These are phyloP conservation scores for Blastocystis sp. DNA, from an alignment of 352 stramenopile genomes.

Conservation along the genomic window DNA sequence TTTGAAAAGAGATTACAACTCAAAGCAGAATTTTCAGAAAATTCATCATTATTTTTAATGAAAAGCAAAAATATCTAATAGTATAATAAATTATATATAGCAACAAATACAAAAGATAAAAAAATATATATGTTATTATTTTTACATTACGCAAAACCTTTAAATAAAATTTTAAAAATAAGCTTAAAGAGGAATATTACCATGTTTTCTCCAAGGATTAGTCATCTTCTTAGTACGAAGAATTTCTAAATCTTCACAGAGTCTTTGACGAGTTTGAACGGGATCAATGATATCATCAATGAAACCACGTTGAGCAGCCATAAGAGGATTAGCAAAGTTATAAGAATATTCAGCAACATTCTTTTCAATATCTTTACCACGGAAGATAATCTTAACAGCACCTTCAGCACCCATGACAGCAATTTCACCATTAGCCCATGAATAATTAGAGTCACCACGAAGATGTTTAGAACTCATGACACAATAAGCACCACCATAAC, in stretches of 20 bases:
- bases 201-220: slow-evolving; percentile 79
- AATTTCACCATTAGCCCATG: slow-evolving; percentile 54
- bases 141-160: too few relatives aligned
- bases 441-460: background rate
- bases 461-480: background rate
- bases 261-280: slow-evolving; percentile 63
- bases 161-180: too few relatives aligned
- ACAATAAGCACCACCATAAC: slow-evolving; percentile 87
- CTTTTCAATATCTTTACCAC: slow-evolving; percentile 75
- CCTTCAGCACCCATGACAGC: slow-evolving; percentile 76
- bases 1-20: too few relatives aligned
- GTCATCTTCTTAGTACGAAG: slow-evolving; percentile 72
- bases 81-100: too few relatives aligned
- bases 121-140: too few relatives aligned
- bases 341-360: slow-evolving; percentile 79
- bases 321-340: slow-evolving; percentile 82
- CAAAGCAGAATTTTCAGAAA: too few relatives aligned
- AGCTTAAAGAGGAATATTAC: slow-evolving; percentile 81
- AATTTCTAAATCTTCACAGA: slow-evolving; percentile 82
- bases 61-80: too few relatives aligned
- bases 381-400: slow-evolving; percentile 91
- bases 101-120: too few relatives aligned
- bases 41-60: too few relatives aligned
- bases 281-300: slow-evolving; percentile 92
- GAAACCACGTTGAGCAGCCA: slow-evolving; percentile 78